Conservation (phyloP, 2,329 filamentous ascomycete genomes). For the Hortaea werneckii region DNA sequence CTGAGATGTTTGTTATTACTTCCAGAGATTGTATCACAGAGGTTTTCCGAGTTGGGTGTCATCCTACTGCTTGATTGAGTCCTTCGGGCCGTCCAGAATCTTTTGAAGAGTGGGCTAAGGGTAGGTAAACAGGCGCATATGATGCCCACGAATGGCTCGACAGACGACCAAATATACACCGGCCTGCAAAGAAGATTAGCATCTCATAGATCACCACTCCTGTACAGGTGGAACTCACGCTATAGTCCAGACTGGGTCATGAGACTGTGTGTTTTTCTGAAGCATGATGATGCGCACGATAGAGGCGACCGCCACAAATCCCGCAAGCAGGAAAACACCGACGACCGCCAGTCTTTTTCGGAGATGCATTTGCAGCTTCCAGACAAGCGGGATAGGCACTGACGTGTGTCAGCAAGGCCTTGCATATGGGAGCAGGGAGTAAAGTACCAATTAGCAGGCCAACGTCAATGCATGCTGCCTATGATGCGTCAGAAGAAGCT, state of each 20-base stretch:
- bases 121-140: conserved; percentile 7
- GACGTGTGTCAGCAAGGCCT: not conserved
- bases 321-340: conserved; percentile 1
- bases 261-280: conserved; percentile 1
- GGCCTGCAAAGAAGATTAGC: not conserved
- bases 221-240: not conserved
- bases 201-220: not conserved
- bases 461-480: not conserved
- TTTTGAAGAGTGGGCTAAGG: conserved; percentile 6
- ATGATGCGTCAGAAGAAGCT: not conserved
- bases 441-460: not conserved
- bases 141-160: conserved; percentile 6
- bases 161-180: conserved; percentile 7
- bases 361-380: conserved; percentile 2
- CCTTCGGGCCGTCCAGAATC: not conserved
- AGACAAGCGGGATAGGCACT: conserved; percentile 3
- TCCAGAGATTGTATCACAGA: not conserved
- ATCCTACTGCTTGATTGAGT: not conserved
- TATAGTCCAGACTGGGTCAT: conserved; percentile 2
- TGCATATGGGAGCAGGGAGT: not conserved
- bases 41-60: not conserved
- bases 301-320: conserved; percentile 3
- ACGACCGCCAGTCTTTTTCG: conserved; percentile 1
- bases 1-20: not conserved
- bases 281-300: conserved; percentile 4